These are phyloP conservation scores for Lecanoromycetidae sp. DNA, from an alignment of 2,329 filamentous ascomycete genomes.

Conservation along the genomic window DNA sequence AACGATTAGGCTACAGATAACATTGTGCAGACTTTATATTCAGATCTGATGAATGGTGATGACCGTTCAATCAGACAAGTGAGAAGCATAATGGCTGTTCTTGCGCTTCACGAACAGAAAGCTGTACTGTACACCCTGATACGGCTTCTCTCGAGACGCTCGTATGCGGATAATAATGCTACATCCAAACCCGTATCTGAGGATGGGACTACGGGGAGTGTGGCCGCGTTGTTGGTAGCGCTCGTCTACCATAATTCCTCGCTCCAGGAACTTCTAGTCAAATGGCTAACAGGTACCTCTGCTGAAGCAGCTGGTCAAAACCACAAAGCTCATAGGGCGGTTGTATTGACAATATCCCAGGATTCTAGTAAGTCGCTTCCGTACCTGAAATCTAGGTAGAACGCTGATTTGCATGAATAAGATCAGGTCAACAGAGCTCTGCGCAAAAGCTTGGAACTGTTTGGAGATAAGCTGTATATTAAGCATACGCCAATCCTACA, in stretches of 20 bases:
- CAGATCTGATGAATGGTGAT: constrained; percentile 26
- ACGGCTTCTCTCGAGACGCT: constrained; percentile 31
- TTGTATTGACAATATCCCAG: constrained; percentile 34
- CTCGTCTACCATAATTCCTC: constrained; percentile 38
- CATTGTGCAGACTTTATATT: constrained; percentile 30
- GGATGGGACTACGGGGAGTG: not conserved
- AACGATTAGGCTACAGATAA: constrained; percentile 25
- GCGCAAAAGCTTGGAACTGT: constrained; percentile 58
- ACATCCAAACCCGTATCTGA: not conserved
- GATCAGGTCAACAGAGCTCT: constrained; percentile 44
- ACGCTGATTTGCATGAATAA: constrained; percentile 21
- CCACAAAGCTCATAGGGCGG: constrained; percentile 54
- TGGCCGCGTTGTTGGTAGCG: constrained; percentile 43
- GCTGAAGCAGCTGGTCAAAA: constrained; percentile 54
- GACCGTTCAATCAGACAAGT: constrained; percentile 24
- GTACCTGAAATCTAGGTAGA: constrained; percentile 10
- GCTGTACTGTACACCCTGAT: constrained; percentile 34
- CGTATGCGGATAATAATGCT: constrained; percentile 9
- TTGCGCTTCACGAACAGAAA: constrained; percentile 39
- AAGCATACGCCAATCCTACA: constrained; percentile 71
- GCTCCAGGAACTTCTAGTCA: constrained; percentile 43
- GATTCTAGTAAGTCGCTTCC: not conserved
- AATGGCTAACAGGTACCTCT: constrained; percentile 54
- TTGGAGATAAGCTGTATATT: constrained; percentile 79
- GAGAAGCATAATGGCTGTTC: constrained; percentile 28